Evolutionary conservation across 371 early-diverging fungal species (phyloP), one percentile per base, ranked within the genome.

Genomic region (Mortierella sp.): DNA sequence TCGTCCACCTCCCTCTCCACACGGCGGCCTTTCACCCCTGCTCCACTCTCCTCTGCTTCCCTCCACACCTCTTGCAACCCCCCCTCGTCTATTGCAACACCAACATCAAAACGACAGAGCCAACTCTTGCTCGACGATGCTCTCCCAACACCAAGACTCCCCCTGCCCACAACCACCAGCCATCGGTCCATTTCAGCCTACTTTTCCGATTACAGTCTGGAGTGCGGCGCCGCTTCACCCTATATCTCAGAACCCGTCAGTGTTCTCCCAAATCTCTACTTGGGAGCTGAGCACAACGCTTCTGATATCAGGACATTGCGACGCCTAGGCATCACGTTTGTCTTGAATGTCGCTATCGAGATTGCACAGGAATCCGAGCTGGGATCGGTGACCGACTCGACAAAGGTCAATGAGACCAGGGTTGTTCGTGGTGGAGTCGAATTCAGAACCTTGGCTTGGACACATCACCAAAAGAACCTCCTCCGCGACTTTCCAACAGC

Each of bases 341-440:
- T 93, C 23, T 65, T 93, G 47, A 93, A 93, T 67, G 94, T 93
- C 3, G 94, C 94, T 0, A 79, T 83, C 26, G 94, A 93, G 69
- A 83, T 91, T 41, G 67, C 73, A 26, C 34, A 59, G 47, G 63
- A 62, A 2, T 42, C 45, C 6, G 19, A 31, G 26, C 16, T 24
- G 49, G 24, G 19, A 19, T 14, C 39, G 14, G 16, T 46, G 14
- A n/a, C 54, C 19, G 19, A 24, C 38, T 27, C 57, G 14, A 31
- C 58, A 19, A 57, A 13, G 30, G 46, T 24, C 7, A 46, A 55
- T 0, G 47, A 58, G 14, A 39, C 41, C 26, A 61, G 38, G 21
- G 49, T 34, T 14, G 38, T 54, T 12, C 61, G 57, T 19, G 62
- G 49, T 14, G 63, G 67, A 23, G 66, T 71, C 62, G 51, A 64